Base-by-base conservation (phyloP, 2,329 filamentous ascomycete species). In the Fusarium solani-melongenae region DNA sequence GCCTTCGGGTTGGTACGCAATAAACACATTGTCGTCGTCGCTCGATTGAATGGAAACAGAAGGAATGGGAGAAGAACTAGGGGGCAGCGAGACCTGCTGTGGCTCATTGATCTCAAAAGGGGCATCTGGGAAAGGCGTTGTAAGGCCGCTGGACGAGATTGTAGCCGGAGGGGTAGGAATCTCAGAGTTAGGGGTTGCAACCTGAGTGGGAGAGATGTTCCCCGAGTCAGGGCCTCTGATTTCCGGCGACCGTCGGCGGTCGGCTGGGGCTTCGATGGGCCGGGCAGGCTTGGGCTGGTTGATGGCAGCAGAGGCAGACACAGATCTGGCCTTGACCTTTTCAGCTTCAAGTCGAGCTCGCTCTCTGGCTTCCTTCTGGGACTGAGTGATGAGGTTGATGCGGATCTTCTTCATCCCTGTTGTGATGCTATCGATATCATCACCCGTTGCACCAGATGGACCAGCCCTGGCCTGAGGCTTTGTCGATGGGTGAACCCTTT, bases 321-420 rank as follows among this genome's bases (percentile, higher is more conserved):
- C 29, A 10, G 63, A 49, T 31, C 62, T 24, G 36, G 70, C 59
- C 15, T 63, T 59, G 10, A 72, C 69, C 41, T 73, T 77, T 24
- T 76, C 72, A 15, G 74, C 70, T 17, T 78, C 78, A 17, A 75
- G 56, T 5, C 75, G 76, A n/a, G 79, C 76, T 62, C 79, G 78
- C 61, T 86, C 86, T 29, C 84, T 86, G 2, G 87, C 88, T 58
- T 90, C 89, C 73, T 86, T 87, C 75, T 91, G 88, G 41, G 89
- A 85, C 68, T 90, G 86, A 2, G 89, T 90, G 41, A 91, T 83
- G 27, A 92, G 79, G 61, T 88, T 91, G 75, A 92, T 89, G 77
- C 88, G 91, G 66, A 92, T 89, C 79, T 88, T 90, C 78, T 88
- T 91, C 86, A 92, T 88, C 2, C 88, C 87, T 38, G 83, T 84